Evolutionary conservation across 2,329 filamentous ascomycete genomes (phyloP), one percentile per base, ranked within the genome.

Genomic region (Mycosphaerella sp.): DNA sequence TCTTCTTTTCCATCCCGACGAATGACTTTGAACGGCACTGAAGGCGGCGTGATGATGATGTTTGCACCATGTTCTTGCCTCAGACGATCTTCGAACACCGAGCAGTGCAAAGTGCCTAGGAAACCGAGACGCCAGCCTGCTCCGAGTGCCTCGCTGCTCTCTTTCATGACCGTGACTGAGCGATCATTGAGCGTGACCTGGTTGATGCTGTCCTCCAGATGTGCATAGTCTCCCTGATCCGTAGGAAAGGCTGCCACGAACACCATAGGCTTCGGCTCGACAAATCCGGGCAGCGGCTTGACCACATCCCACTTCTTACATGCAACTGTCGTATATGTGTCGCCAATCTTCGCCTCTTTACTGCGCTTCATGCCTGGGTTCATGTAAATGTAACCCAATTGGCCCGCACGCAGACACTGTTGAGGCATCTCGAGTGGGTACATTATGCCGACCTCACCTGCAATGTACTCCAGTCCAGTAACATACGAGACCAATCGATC

Each of bases 351-450:
- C 47, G 93, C 92, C 67, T 98, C 93, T 69, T 95, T 86, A 54
- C 91, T 95, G 62, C 82, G 84, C 76, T 97, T 97, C 93, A 98
- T 98, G 52, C 92, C 93, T 0, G 93, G 93, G 67, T 96, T 98
- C 77, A 98, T 97, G 73, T 86, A 90, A 41, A 98, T 84, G 67
- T 98, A 98, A 48, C 93, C 93, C 2, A 98, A 89, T 72, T 98
- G 93, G 0, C 93, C 93, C 0, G 93, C 92, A 3, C 90, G 84
- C 49, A 98, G 76, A 6, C 83, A 77, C 1, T 80, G 83, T 71
- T 95, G 90, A 0, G 91, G 82, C 0, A 87, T 92, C 66, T 91
- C 88, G 42, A 88, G 79, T 0, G 93, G 93, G 66, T 97, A 89
- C 80, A 96, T 93, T 60, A 98, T 96, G 36, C 93, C 93, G 0